These are phyloP conservation scores for Colletotrichum camelliae DNA, from an alignment of 2,329 filamentous ascomycete genomes.

Conservation along the genomic window DNA sequence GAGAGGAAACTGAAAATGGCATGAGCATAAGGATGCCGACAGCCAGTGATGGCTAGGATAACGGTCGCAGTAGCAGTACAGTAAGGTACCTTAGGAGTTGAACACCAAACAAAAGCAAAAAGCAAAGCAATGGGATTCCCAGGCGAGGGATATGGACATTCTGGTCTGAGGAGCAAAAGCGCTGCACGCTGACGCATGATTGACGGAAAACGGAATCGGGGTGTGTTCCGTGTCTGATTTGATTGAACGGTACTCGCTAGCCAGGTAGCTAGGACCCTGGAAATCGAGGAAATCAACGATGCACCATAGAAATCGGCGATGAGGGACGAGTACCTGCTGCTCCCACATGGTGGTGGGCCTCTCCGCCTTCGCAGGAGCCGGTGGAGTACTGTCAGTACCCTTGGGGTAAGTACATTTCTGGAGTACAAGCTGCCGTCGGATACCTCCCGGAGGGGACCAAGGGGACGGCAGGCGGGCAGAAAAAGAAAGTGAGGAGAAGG, in stretches of 20 bases:
- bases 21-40: neutral
- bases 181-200: neutral
- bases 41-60: neutral
- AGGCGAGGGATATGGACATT: slow-evolving; percentile 2
- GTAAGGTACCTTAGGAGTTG: neutral
- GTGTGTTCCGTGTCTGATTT: slow-evolving; percentile 6
- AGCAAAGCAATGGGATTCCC: neutral
- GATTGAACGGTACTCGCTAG: neutral
- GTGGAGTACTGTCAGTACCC: neutral
- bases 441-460: neutral
- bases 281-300: slow-evolving; percentile 17
- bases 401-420: neutral
- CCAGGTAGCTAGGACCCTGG: slow-evolving; percentile 14
- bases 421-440: neutral
- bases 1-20: neutral
- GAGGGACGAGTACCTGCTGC: neutral
- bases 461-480: neutral
- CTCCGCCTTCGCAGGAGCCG: neutral
- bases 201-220: slow-evolving; percentile 14
- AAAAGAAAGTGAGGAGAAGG: neutral
- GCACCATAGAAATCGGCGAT: slow-evolving; percentile 19
- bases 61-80: neutral
- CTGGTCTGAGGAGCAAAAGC: neutral
- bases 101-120: neutral
- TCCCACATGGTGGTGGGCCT: slow-evolving; percentile 9